A percentile compares a stretch with the other conserved stretches of the same genome.
Conservation (phyloP, 139 green algal genomes). For the Chlorella vulgaris region DNA sequence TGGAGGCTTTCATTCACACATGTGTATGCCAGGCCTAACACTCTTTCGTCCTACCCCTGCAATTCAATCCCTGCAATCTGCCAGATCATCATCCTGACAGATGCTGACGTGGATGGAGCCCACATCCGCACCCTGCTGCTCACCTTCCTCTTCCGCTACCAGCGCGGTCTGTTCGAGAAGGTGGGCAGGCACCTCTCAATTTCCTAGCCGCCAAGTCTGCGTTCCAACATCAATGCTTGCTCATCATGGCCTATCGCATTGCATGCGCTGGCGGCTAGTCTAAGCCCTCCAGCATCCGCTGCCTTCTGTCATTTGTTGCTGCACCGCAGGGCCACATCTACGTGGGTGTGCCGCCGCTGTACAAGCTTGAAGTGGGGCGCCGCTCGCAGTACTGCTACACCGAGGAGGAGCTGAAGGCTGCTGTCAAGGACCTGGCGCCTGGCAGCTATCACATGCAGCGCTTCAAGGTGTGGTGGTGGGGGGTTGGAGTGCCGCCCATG, state of each 20-base stretch:
- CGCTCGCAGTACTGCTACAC: slow-evolving; percentile 70
- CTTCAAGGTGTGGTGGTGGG: slow-evolving; percentile 78
- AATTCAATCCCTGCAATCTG: not conserved
- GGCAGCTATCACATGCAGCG: slow-evolving; percentile 79
- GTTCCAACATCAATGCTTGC: too few species aligned
- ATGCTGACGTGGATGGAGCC: slow-evolving; percentile 97
- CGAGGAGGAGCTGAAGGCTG: slow-evolving; percentile 71
- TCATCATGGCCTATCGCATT: too few species aligned
- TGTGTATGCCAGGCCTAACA: too few species aligned
- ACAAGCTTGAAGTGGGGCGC: slow-evolving; percentile 52
- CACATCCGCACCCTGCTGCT: slow-evolving; percentile 98
- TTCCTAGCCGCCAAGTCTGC: too few species aligned
- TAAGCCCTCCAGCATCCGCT: not conserved
- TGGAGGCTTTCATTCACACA: too few species aligned
- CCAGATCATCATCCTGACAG: slow-evolving; percentile 97
- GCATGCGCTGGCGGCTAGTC: not conserved
- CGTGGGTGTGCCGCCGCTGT: slow-evolving; percentile 95
- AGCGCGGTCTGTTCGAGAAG: slow-evolving; percentile 78
- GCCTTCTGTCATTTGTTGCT: not conserved
- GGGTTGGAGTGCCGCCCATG: not conserved
- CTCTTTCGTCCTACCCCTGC: too few species aligned
- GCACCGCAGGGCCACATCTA: slow-evolving; percentile 84
- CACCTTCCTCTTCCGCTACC: slow-evolving; percentile 98
- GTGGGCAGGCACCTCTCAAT: not conserved
- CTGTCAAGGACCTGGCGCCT: slow-evolving; percentile 34